Evolutionary conservation across 140 eudicot genomes (phyloP).

Genomic region (Oenanthe javanica): DNA sequence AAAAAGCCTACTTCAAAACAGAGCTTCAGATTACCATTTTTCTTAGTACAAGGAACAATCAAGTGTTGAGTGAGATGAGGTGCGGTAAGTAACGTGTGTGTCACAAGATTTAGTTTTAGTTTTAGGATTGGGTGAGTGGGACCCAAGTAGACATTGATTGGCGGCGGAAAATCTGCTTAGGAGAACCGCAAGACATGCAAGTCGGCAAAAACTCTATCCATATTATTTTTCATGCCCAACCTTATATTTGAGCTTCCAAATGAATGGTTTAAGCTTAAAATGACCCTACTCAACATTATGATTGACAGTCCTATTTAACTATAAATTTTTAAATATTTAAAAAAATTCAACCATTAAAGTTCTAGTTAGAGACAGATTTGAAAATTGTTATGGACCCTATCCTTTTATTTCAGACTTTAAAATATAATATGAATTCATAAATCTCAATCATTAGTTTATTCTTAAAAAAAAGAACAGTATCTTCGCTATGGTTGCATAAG

Average conservation of each 20-base stretch:
- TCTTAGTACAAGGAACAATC: not conserved
- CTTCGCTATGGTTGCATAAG: too few species aligned
- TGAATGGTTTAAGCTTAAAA: not conserved
- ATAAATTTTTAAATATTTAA: too few species aligned
- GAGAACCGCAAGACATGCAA: constrained; percentile 3
- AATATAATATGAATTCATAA: too few species aligned
- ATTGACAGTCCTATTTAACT: too few species aligned
- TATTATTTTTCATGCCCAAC: not conserved
- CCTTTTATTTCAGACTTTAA: too few species aligned
- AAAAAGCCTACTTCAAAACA: not conserved
- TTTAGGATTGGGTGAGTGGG: constrained; percentile 5
- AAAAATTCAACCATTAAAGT: too few species aligned
- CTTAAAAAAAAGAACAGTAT: too few species aligned
- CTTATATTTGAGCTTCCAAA: not conserved
- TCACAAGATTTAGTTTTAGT: not conserved
- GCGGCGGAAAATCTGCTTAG: constrained; percentile 5
- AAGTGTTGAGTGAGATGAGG: not conserved
- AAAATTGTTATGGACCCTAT: too few species aligned
- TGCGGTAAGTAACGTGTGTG: not conserved
- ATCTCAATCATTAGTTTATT: too few species aligned
- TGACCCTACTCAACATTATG: not conserved
- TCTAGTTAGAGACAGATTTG: too few species aligned
- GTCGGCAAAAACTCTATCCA: constrained; percentile 2
- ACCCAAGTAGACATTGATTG: not conserved
- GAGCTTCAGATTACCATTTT: too few species aligned